Evolutionary conservation across 139 green algal genomes (phyloP).

Genomic region (Zygnema cylindricum): DNA sequence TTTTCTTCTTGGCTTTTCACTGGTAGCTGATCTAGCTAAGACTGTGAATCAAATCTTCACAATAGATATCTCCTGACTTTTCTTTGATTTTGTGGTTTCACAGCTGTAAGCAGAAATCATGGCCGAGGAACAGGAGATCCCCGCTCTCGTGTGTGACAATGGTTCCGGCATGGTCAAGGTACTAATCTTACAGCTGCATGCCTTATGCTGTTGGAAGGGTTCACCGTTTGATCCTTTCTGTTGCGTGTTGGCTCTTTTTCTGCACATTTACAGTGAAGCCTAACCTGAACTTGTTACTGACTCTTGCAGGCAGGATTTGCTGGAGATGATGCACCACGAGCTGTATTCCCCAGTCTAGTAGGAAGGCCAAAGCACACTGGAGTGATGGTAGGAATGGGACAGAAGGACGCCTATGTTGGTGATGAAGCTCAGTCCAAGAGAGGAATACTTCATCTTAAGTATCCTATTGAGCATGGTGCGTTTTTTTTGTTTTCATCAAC

Average conservation of each 20-base stretch:
- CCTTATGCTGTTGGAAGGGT: too few relatives aligned
- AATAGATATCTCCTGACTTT: too few relatives aligned
- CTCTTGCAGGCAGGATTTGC: conserved; percentile 68
- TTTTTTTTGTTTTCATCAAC: too few relatives aligned
- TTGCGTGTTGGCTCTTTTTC: too few relatives aligned
- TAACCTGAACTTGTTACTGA: too few relatives aligned
- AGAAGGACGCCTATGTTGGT: conserved; percentile 69
- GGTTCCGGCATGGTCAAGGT: conserved; percentile 67
- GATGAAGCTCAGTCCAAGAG: conserved; percentile 70
- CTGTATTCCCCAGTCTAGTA: conserved; percentile 69
- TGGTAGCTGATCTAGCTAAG: too few relatives aligned
- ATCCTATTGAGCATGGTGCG: conserved; percentile 69
- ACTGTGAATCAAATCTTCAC: too few relatives aligned
- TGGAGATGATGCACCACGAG: conserved; percentile 66
- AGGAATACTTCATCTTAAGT: conserved; percentile 69
- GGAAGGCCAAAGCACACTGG: conserved; percentile 61
- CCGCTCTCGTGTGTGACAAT: conserved; percentile 70
- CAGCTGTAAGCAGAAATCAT: conserved; percentile 31
- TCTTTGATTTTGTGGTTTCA: too few relatives aligned
- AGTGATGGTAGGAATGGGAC: conserved; percentile 69
- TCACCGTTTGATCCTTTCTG: conserved; percentile 60
- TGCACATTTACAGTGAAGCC: too few relatives aligned
- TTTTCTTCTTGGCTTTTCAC: too few relatives aligned
- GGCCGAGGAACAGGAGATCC: conserved; percentile 55
- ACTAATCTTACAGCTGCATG: too few relatives aligned